Evolutionary conservation across 2,329 filamentous ascomycete genomes (phyloP).

Genomic region (Fusarium sp.): DNA sequence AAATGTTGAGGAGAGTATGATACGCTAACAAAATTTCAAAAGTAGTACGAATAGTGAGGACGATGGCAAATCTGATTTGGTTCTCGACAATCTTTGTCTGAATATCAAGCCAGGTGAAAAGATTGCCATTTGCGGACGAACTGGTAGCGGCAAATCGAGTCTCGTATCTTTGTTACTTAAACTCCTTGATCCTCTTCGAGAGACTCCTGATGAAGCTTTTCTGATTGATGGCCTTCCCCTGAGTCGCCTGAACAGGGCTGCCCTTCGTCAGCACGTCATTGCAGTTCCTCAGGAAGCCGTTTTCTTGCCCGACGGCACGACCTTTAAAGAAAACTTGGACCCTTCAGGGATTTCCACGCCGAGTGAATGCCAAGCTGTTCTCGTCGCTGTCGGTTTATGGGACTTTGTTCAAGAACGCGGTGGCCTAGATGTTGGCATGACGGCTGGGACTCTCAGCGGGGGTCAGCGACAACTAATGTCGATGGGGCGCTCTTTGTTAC

Average conservation of each 20-base stretch:
- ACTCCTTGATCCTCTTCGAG: constrained; percentile 57
- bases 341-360: constrained; percentile 52
- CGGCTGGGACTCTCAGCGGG: constrained; percentile 63
- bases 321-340: constrained; percentile 60
- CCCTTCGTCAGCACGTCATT: constrained; percentile 63
- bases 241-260: constrained; percentile 55
- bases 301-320: constrained; percentile 62
- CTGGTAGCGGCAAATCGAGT: constrained; percentile 61
- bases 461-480: constrained; percentile 76
- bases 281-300: constrained; percentile 68
- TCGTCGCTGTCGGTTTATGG: constrained; percentile 54
- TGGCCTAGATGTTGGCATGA: constrained; percentile 57
- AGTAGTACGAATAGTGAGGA: background rate
- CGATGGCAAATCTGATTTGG: constrained; percentile 33
- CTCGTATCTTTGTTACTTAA: constrained; percentile 57
- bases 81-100: constrained; percentile 48
- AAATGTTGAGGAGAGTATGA: no score
- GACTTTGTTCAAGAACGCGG: constrained; percentile 51
- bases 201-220: constrained; percentile 47
- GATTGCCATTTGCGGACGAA: constrained; percentile 55
- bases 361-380: constrained; percentile 52
- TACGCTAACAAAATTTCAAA: no score
- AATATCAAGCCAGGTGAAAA: constrained; percentile 52
- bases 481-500: constrained; percentile 71
- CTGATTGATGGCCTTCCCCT: constrained; percentile 60